Percentiles rank a stretch among this genome's conserved stretches.
These are phyloP conservation scores for Podaxis carcinomalis DNA, from an alignment of 768 basidiomycete species.

Conservation along the genomic window DNA sequence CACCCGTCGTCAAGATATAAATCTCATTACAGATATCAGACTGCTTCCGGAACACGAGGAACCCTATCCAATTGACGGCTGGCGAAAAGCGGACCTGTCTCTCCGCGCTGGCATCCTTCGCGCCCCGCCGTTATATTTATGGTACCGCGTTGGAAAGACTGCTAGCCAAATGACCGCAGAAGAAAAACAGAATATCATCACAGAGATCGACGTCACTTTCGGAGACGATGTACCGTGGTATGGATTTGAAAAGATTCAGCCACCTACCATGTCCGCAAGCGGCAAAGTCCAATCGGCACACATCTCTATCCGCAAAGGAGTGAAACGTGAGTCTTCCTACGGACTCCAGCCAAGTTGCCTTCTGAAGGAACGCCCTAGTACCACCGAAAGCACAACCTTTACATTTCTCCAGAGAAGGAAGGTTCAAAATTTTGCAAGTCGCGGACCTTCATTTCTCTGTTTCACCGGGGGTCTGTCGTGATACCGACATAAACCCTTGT, in stretches of 20 bases:
- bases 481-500: constrained; percentile 58
- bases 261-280: constrained; percentile 45
- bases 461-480: constrained; percentile 70
- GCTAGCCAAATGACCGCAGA: constrained; percentile 53
- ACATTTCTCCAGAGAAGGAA: constrained; percentile 79
- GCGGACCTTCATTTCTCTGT: constrained; percentile 95
- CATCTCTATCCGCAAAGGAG: constrained; percentile 66
- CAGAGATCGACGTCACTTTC: constrained; percentile 88
- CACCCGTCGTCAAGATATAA: constrained; percentile 76
- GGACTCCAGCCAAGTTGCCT: not conserved
- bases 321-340: constrained; percentile 51
- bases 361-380: constrained; percentile 30
- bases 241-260: constrained; percentile 74
- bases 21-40: constrained; percentile 69
- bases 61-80: constrained; percentile 45
- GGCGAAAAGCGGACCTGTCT: constrained; percentile 63
- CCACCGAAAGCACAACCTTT: constrained; percentile 72
- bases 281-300: constrained; percentile 49
- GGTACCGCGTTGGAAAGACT: constrained; percentile 74
- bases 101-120: constrained; percentile 59
- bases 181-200: constrained; percentile 65
- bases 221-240: constrained; percentile 84
- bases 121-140: constrained; percentile 59
- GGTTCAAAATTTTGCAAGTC: constrained; percentile 85
- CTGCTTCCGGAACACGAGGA: constrained; percentile 55